phyloP scores from a whole-genome alignment of 2,329 filamentous ascomycete species.

The Aspergillus latus region DNA sequence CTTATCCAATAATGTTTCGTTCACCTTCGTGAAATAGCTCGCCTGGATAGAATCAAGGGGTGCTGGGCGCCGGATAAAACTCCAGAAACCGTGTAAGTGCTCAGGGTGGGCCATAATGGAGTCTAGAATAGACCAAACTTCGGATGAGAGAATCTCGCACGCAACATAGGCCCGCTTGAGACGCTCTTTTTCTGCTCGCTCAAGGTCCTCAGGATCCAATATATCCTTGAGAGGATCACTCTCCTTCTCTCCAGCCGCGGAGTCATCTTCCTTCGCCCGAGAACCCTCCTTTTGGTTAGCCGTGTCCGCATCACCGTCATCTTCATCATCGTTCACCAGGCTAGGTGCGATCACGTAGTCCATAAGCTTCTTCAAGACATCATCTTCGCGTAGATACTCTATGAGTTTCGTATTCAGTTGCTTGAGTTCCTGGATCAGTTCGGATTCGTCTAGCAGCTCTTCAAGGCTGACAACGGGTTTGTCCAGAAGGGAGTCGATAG shows the following conservation, averaged over 20 bases:
- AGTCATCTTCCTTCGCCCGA: slow-evolving; percentile 28
- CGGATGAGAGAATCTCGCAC: slow-evolving; percentile 89
- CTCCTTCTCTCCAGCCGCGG: slow-evolving; percentile 41
- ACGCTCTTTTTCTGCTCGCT: slow-evolving; percentile 84
- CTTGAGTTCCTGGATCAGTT: slow-evolving; percentile 96
- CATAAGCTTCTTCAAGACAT: slow-evolving; percentile 78
- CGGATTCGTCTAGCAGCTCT: slow-evolving; percentile 92
- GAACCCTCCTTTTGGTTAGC: slow-evolving; percentile 40
- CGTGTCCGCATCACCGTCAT: slow-evolving; percentile 48
- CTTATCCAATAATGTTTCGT: slow-evolving; percentile 94
- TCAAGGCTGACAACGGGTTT: slow-evolving; percentile 93
- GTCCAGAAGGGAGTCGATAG: slow-evolving; percentile 94
- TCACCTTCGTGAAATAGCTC: slow-evolving; percentile 98
- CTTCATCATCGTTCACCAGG: slow-evolving; percentile 52
- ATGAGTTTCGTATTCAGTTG: slow-evolving; percentile 97
- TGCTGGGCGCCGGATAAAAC: slow-evolving; percentile 78
- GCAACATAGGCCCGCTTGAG: slow-evolving; percentile 92
- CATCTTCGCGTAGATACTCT: slow-evolving; percentile 87
- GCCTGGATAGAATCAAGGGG: slow-evolving; percentile 91
- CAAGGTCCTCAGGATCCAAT: slow-evolving; percentile 49
- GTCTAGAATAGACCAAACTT: slow-evolving; percentile 96
- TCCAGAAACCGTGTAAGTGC: slow-evolving; percentile 82
- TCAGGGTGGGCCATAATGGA: slow-evolving; percentile 81
- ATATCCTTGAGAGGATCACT: slow-evolving; percentile 35
- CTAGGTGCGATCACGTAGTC: slow-evolving; percentile 85